Conservation (phyloP, 2,329 filamentous ascomycete genomes). For the Diatrype stigma region DNA sequence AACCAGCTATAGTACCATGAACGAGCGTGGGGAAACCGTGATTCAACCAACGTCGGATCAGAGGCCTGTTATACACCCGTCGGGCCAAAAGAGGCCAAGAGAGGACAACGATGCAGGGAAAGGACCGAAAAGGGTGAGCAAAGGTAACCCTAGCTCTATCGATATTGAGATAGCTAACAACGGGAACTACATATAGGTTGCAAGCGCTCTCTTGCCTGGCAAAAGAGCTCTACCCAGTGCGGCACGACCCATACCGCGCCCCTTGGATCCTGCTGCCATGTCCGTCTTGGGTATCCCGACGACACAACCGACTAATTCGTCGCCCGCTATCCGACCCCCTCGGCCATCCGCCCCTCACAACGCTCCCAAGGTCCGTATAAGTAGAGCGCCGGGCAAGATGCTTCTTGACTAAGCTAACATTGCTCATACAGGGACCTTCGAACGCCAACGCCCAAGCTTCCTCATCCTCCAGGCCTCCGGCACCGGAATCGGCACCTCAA, state of each 20-base stretch:
- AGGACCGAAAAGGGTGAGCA: slow-evolving; percentile 23
- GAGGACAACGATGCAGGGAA: slow-evolving; percentile 20
- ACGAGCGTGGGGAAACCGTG: slow-evolving; percentile 26
- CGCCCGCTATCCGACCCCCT: slow-evolving; percentile 8
- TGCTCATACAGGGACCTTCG: slow-evolving; percentile 15
- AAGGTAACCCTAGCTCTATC: neutral
- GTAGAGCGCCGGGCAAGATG: neutral
- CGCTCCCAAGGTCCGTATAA: slow-evolving; percentile 18
- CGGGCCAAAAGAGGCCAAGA: slow-evolving; percentile 23
- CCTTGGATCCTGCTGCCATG: slow-evolving; percentile 27
- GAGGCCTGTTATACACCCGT: slow-evolving; percentile 27
- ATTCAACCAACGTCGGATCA: slow-evolving; percentile 13
- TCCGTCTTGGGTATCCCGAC: slow-evolving; percentile 21
- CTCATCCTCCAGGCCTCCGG: neutral
- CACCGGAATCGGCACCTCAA: neutral
- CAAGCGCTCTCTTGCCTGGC: slow-evolving; percentile 12
- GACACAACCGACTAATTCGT: slow-evolving; percentile 3
- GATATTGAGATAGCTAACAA: slow-evolving; percentile 8
- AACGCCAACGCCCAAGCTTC: slow-evolving; percentile 5
- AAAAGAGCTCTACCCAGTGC: slow-evolving; percentile 18
- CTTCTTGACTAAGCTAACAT: slow-evolving; percentile 10
- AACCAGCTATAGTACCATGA: slow-evolving; percentile 15
- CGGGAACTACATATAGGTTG: slow-evolving; percentile 12
- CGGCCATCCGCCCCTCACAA: slow-evolving; percentile 7
- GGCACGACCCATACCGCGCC: slow-evolving; percentile 22